Conservation (phyloP, 116 monocot genomes). For the Papilionanthe hybrid region DNA sequence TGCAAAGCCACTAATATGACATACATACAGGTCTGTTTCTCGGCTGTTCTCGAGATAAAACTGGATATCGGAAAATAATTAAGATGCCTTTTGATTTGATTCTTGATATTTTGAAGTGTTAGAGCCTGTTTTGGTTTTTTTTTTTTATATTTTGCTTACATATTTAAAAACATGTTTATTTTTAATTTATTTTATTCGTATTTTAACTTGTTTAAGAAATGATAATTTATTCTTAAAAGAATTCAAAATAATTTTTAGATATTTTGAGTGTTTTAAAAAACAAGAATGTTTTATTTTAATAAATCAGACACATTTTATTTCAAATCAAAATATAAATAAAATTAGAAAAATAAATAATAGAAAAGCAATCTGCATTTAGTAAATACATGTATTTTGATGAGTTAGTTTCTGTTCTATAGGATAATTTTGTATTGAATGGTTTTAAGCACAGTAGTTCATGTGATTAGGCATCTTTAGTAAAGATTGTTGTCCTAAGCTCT, state of each 20-base stretch:
- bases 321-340: background rate
- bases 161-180: background rate
- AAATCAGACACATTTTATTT: background rate
- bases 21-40: constrained; percentile 37
- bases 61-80: background rate
- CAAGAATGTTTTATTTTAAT: background rate
- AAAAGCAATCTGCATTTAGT: background rate
- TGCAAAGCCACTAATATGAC: constrained; percentile 44
- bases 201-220: too few relatives aligned
- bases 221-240: background rate
- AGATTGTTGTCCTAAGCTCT: background rate
- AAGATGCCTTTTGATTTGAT: too few relatives aligned
- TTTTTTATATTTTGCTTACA: background rate
- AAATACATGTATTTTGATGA: background rate
- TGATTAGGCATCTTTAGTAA: background rate
- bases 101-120: too few relatives aligned
- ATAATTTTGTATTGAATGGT: background rate
- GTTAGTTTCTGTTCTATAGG: background rate
- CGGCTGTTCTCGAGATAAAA: background rate
- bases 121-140: background rate
- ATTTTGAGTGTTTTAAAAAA: too few relatives aligned
- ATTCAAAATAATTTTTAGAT: too few relatives aligned
- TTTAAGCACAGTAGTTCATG: background rate
- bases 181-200: background rate
- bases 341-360: too few relatives aligned